Base-by-base conservation (phyloP, 2,329 filamentous ascomycete genomes). In the Beauveria australis region DNA sequence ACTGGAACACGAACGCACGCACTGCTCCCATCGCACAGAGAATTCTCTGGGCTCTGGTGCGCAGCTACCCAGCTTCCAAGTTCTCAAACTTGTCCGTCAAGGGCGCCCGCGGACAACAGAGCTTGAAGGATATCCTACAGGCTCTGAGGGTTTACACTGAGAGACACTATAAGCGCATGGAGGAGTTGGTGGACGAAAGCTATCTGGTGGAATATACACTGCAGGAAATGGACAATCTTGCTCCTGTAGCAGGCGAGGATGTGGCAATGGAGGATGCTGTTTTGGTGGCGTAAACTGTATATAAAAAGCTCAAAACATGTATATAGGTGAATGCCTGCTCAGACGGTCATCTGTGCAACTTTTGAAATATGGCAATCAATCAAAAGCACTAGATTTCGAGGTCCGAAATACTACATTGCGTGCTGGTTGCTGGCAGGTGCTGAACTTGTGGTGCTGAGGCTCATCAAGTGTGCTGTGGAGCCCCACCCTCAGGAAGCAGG, bases 1-100 rank as follows among this genome's bases (percentile, higher is more conserved):
- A 99, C 75, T 99, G 94, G 94, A 99, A 99, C 72, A 96, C 94
- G 5, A 97, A 97, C 67, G 92, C 91, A 0, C 83, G 91, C 63
- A 96, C 91, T 3, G 88, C 92, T 1, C 83, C 87, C 5, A 86
- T 97, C 1, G 89, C 94, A 1, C 94, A 99, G 74, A 85, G 88
- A 40, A 87, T 99, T 16, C 76, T 99, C 8, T 89, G 86, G 78
- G 85, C 89, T 1, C 71, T 99, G 8, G 85, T 96, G 56, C 85
- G 86, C 65, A 89, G 86, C 62, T 96, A 96, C 69, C 89, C 92
- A 1, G 89, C 90, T 2, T 84, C 85, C 53, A 85, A 88, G 61
- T 84, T 97, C 61, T 87, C 91, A 1, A 85, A 82, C 63, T 73
- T 96, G 60, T 87, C 85, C 3, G 79, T 84, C 22, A 80, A 79